phyloP scores from a whole-genome alignment of 2,329 filamentous ascomycete species.

The Ceratocystis colombiana region DNA sequence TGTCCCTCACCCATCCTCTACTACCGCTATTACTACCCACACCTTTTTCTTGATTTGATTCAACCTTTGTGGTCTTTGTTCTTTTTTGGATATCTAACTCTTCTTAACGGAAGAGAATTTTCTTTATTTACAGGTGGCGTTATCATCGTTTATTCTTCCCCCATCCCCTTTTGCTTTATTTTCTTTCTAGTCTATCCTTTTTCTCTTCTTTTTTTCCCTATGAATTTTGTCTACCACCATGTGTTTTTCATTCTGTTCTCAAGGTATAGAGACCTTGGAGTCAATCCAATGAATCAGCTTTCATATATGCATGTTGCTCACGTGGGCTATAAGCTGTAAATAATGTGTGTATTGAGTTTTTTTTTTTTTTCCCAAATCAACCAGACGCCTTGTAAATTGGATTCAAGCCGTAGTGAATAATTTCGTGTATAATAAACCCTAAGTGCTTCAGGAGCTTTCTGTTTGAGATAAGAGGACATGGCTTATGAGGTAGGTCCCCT shows the following conservation, averaged over 20 bases:
- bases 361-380: too few species aligned
- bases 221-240: not conserved
- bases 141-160: conserved; percentile 17
- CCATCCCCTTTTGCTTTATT: conserved; percentile 17
- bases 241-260: conserved; percentile 7
- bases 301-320: not conserved
- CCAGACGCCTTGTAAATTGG: too few species aligned
- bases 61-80: conserved; percentile 17
- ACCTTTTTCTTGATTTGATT: conserved; percentile 11
- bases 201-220: conserved; percentile 15
- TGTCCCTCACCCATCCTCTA: not conserved
- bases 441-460: too few species aligned
- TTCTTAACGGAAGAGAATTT: conserved; percentile 15
- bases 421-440: too few species aligned
- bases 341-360: not conserved
- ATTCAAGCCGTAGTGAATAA: too few species aligned
- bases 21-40: conserved; percentile 5
- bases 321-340: not conserved
- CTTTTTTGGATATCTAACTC: conserved; percentile 25
- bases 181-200: conserved; percentile 22
- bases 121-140: conserved; percentile 25
- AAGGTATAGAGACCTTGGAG: conserved; percentile 2
- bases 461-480: too few species aligned
- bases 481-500: too few species aligned
- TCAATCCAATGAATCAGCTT: conserved; percentile 5